phyloP scores from a whole-genome alignment of 108 stramenopile genomes.

The Discostella stelligeroides region DNA sequence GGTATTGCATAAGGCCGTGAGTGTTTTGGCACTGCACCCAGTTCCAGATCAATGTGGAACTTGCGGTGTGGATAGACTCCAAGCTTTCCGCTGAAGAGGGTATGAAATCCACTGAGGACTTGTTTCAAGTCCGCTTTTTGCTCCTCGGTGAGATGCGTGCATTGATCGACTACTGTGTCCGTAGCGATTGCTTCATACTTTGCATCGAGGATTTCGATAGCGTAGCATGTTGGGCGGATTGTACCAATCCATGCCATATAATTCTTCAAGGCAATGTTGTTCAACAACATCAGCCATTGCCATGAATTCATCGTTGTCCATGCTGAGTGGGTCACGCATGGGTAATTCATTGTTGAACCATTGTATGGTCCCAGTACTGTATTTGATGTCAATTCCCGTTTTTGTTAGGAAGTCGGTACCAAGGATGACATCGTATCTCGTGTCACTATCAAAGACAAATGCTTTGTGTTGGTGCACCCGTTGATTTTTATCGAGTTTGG shows the following conservation, averaged over 20 bases:
- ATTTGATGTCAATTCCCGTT: too few relatives aligned
- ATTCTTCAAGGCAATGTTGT: too few relatives aligned
- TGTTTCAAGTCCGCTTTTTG: conserved; percentile 23
- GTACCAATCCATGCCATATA: conserved; percentile 15
- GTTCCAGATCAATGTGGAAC: too few relatives aligned
- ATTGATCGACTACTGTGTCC: conserved; percentile 27
- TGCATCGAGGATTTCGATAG: conserved; percentile 39
- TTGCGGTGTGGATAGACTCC: conserved; percentile 40
- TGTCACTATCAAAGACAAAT: too few relatives aligned
- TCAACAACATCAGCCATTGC: conserved; percentile 22
- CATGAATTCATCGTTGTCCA: conserved; percentile 1
- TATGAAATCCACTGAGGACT: conserved; percentile 18
- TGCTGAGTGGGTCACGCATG: conserved; percentile 5
- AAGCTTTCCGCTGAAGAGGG: conserved; percentile 48
- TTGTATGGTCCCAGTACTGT: conserved; percentile 13
- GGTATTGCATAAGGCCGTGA: too few relatives aligned
- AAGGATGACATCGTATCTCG: too few relatives aligned
- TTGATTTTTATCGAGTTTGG: too few relatives aligned
- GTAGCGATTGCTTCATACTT: conserved; percentile 39
- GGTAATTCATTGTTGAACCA: conserved; percentile 13
- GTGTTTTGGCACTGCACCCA: too few relatives aligned
- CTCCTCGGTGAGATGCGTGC: conserved; percentile 35
- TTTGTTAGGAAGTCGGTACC: too few relatives aligned
- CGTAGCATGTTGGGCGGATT: conserved; percentile 5
- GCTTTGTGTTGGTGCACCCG: too few relatives aligned